Evolutionary conservation across 495 filamentous ascomycete species (phyloP), one percentile per base, ranked within the genome.

Genomic region (Neurospora sp.): DNA sequence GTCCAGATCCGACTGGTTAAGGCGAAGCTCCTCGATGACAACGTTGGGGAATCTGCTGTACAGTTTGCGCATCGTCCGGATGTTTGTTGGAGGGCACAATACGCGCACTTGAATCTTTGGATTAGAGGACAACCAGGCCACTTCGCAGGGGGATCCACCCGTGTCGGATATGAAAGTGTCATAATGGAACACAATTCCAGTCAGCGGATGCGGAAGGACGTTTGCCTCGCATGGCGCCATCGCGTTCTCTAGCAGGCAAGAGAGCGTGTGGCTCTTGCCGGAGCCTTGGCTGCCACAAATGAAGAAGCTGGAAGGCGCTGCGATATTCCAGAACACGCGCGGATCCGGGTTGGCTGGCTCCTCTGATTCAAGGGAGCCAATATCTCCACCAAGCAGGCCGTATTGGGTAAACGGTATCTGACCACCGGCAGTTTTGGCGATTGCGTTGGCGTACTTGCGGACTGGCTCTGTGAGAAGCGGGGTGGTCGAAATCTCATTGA

Each of bases 271-370:
- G 59, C 88, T 91, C 82, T 94, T 95, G 2, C 92, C 92, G 66
- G 89, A 90, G 0, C 92, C 92, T 78, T 94, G 92, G 69, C 87
- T 87, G 7, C 92, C 92, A 74, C 92, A 95, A 69, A 95, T 91
- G 79, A 94, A 94, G 0, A 86, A 85, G 42, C 89, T 91, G 8
- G 87, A 92, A 1, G 92, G 91, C 0, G 87, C 83, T 9, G 90
- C 85, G 4, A 90, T 85, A 77, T 94, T 94, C 77, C 91, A 85
- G 66, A 89, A 88, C 1, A 93, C 74, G 1, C 89, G 83, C 0
- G 84, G 83, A 72, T 91, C 89, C 9, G 79, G 71, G 69, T 48
- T 39, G 7, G 46, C n/a, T 35, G 75, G 18, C 12, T 74, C 37
- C 37, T 35, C 27, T 23, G 23, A 35, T 11, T 39, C 70, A 31